Evolutionary conservation across 2,329 filamentous ascomycete species (phyloP).

Genomic region (Trichoderma simmonsii): DNA sequence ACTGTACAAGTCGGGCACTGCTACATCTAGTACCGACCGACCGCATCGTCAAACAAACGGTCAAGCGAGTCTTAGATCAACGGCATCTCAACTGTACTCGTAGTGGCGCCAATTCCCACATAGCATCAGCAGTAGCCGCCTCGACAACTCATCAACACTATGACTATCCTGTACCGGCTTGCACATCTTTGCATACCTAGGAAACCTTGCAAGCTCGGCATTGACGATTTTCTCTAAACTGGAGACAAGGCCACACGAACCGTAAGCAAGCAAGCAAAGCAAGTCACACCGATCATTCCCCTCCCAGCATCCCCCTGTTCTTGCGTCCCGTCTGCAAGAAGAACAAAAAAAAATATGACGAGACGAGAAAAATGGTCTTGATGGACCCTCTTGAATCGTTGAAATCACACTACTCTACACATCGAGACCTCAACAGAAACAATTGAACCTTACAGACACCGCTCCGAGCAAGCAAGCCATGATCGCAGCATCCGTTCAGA

Average conservation of each 20-base stretch:
- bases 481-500: neutral
- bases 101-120: neutral
- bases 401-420: neutral
- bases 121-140: neutral
- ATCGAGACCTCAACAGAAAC: neutral
- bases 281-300: slow-evolving; percentile 15
- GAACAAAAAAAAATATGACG: neutral
- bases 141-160: neutral
- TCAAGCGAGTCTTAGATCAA: neutral
- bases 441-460: neutral
- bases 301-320: neutral
- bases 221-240: neutral
- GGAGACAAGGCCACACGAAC: slow-evolving; percentile 3
- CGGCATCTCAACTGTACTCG: neutral
- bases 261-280: slow-evolving; percentile 12
- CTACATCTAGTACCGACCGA: neutral
- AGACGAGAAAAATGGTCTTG: neutral
- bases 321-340: neutral
- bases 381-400: neutral
- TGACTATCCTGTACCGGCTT: neutral
- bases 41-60: neutral
- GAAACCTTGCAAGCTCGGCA: neutral
- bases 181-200: neutral
- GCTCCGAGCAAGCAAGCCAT: neutral
- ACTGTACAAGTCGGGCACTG: neutral